phyloP scores from a whole-genome alignment of 1,284 basidiomycete species.

The Anthracocystis setariae region DNA sequence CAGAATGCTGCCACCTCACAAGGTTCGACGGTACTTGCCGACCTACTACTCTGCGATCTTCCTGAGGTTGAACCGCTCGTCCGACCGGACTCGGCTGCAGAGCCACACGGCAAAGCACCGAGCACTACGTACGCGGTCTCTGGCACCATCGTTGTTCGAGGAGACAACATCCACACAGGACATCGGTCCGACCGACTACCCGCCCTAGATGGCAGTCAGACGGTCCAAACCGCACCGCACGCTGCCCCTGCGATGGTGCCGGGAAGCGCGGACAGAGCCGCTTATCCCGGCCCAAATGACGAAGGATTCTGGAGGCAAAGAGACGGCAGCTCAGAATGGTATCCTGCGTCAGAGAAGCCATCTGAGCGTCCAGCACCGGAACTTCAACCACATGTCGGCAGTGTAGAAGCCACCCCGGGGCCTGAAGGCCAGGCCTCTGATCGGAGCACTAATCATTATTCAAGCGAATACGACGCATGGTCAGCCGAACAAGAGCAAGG shows the following conservation, averaged over 20 bases:
- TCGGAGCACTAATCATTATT: neutral
- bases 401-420: neutral
- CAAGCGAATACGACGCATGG: constrained; percentile 45
- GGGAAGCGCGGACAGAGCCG: neutral
- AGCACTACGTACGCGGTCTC: constrained; percentile 36
- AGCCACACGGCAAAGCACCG: neutral
- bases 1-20: neutral
- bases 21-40: constrained; percentile 14
- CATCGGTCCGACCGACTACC: constrained; percentile 2
- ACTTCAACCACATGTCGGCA: neutral
- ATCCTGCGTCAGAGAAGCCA: constrained; percentile 11
- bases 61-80: constrained; percentile 39
- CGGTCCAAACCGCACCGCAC: neutral
- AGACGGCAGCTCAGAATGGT: constrained; percentile 42
- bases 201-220: constrained; percentile 6
- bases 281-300: constrained; percentile 37
- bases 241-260: neutral
- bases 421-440: neutral
- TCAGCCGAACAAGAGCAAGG: constrained; percentile 43
- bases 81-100: constrained; percentile 2
- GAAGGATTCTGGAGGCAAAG: constrained; percentile 50
- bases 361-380: neutral
- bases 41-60: constrained; percentile 44
- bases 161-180: neutral
- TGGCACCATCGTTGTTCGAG: constrained; percentile 31